phyloP scores from a whole-genome alignment of 495 filamentous ascomycete species.

The Copromyces sp. region DNA sequence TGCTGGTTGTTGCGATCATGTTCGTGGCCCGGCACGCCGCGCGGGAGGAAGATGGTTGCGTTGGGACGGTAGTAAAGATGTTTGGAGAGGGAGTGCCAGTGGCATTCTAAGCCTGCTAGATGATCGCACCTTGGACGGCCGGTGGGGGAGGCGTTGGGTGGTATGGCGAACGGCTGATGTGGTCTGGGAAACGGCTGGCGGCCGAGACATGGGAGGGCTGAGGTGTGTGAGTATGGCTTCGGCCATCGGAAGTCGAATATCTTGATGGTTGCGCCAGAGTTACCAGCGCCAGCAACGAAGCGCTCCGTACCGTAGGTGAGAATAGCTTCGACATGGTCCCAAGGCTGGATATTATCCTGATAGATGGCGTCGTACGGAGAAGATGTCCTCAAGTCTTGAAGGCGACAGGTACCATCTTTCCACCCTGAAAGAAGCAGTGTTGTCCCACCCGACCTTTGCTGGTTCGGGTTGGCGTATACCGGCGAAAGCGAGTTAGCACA shows the following conservation, averaged over 20 bases:
- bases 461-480: constrained; percentile 16
- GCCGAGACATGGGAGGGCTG: constrained; percentile 27
- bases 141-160: constrained; percentile 8
- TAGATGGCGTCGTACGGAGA: constrained; percentile 27
- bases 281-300: constrained; percentile 31
- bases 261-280: constrained; percentile 25
- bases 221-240: constrained; percentile 33
- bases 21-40: constrained; percentile 3
- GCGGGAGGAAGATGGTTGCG: constrained; percentile 27
- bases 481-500: constrained; percentile 29
- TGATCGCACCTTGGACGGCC: constrained; percentile 18
- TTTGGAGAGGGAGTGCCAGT: constrained; percentile 32
- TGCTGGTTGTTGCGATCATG: background rate
- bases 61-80: constrained; percentile 35
- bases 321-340: constrained; percentile 27
- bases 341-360: constrained; percentile 35
- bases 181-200: constrained; percentile 26
- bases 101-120: constrained; percentile 17
- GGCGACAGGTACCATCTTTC: constrained; percentile 35
- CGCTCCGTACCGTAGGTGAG: constrained; percentile 33
- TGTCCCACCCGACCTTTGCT: constrained; percentile 13
- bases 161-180: constrained; percentile 18
- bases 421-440: constrained; percentile 35
- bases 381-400: constrained; percentile 34
- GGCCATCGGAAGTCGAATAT: constrained; percentile 41